Base-by-base conservation (phyloP, 2,329 filamentous ascomycete species). In the Aspergillus latus region DNA sequence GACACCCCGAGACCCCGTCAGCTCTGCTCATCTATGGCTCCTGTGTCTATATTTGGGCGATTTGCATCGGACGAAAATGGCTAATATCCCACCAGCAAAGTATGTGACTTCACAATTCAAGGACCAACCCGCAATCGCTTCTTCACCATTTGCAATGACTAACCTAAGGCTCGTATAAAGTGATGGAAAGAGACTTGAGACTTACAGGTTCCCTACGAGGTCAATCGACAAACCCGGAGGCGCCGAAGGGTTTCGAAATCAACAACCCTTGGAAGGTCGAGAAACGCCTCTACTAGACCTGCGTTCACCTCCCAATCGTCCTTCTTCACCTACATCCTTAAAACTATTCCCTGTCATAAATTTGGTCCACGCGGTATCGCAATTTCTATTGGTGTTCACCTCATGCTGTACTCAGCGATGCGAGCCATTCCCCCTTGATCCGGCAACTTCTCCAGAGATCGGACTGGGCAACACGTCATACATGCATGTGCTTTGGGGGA, bases 241-340 rank as follows among this genome's bases (percentile, higher is more conserved):
- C 85, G 30, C 84, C 84, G 29, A 72, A 77, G 55, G 84, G 84
- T 59, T 88, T 87, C 74, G 84, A 87, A 73, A 70, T 87, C 67
- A 87, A 82, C 80, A 86, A 86, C 74, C 82, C 82, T 61, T 88
- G 85, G 85, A 84, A 82, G 80, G 84, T 87, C 79, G 74, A 76
- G 59, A 74, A 71, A 61, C 70, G 73, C 62, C 73, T 74, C 40
- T 73, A 62, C 61, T 76, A 74, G 60, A 56, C 57, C 3, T 58
- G 61, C 51, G 50, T 28, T 13, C 15, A 13, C 32, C 15, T 28
- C 15, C 48, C 15, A 58, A 50, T 65, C 57, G 64, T 66, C 59
- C 57, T 58, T 26, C 21, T 48, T 43, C 30, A 39, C 34, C 16
- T 39, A 50, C 55, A 59, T 49, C 59, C 56, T 49, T 57, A 56